Percentiles rank a stretch among this genome's conserved stretches.
Conservation (phyloP, 306 rosid species). For the Rubus parviflorus region DNA sequence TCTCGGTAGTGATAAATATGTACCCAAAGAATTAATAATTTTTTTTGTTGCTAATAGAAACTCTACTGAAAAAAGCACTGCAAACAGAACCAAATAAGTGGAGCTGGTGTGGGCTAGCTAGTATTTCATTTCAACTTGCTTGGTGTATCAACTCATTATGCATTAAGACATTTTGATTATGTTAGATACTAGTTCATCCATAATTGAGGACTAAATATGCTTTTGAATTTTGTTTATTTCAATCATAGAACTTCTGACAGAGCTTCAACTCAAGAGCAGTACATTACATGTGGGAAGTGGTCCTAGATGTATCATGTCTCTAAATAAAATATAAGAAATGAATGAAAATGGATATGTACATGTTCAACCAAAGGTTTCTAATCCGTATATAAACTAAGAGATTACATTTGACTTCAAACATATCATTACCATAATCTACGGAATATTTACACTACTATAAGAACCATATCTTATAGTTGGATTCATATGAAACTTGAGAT, state of each 20-base stretch:
- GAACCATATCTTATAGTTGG: conserved; percentile 21
- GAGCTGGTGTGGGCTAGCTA: background rate
- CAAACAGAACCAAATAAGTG: background rate
- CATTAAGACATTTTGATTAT: background rate
- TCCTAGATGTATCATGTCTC: background rate
- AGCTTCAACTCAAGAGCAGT: background rate
- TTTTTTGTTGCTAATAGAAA: background rate
- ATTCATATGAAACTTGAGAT: conserved; percentile 19
- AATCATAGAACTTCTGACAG: background rate
- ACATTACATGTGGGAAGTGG: background rate
- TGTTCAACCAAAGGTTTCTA: background rate
- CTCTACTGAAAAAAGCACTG: background rate
- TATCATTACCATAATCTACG: background rate
- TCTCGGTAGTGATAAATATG: background rate
- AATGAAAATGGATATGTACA: background rate
- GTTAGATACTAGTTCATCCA: background rate
- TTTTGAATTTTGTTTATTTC: background rate
- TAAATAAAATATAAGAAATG: background rate
- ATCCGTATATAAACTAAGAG: background rate
- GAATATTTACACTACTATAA: background rate
- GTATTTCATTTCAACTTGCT: background rate
- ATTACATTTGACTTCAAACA: conserved; percentile 9
- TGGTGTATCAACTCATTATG: background rate
- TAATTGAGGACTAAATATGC: background rate
- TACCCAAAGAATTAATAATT: background rate